Percentiles rank a stretch among this genome's conserved stretches.
Evolutionary conservation across 1,284 basidiomycete genomes (phyloP).

Genomic region (Sporisorium reilianum): DNA sequence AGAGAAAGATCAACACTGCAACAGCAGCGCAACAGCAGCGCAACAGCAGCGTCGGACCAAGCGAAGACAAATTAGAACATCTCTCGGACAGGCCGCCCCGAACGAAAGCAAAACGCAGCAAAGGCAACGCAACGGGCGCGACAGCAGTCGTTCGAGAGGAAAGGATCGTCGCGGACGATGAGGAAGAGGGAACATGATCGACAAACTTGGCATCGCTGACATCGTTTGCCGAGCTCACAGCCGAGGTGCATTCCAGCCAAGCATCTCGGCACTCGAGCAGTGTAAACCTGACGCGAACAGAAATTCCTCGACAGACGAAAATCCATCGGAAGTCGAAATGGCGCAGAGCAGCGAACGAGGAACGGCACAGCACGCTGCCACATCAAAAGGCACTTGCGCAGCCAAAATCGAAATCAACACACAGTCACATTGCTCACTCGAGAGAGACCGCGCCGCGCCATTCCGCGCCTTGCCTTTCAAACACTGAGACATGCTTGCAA

Average conservation of each 20-base stretch:
- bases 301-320: background rate
- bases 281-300: constrained; percentile 1
- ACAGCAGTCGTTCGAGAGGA: background rate
- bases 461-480: background rate
- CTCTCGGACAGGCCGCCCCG: constrained; percentile 14
- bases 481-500: constrained; percentile 8
- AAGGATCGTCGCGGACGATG: background rate
- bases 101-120: background rate
- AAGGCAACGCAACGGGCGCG: constrained; percentile 1
- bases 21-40: background rate
- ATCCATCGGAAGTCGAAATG: constrained; percentile 24
- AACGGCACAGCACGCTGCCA: constrained; percentile 1
- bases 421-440: background rate
- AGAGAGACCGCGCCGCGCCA: background rate
- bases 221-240: constrained; percentile 17
- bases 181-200: constrained; percentile 24
- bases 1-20: constrained; percentile 5
- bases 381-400: background rate
- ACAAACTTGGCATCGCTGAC: constrained; percentile 35
- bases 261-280: constrained; percentile 25
- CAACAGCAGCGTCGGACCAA: background rate
- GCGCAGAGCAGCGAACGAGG: constrained; percentile 9
- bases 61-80: constrained; percentile 8
- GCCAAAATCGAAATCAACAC: background rate
- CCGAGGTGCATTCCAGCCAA: constrained; percentile 30